phyloP scores from a whole-genome alignment of 2,329 filamentous ascomycete genomes.

The Fusarium subtropicale region DNA sequence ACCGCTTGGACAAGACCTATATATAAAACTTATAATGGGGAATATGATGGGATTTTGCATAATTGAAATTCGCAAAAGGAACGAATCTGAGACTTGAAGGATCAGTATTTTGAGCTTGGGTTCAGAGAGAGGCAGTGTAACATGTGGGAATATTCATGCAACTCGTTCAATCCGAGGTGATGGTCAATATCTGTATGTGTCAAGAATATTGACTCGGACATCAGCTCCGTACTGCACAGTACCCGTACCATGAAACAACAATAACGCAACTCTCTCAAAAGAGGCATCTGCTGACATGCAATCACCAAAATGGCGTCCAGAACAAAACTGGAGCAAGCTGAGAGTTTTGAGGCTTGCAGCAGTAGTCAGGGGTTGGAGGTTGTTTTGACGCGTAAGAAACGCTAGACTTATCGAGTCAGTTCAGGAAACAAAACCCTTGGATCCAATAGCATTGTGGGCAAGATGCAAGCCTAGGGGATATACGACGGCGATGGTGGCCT shows the following conservation, averaged over 20 bases:
- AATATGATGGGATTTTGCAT: constrained; percentile 4
- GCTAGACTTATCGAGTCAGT: constrained; percentile 21
- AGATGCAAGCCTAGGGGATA: constrained; percentile 18
- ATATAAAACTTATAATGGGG: constrained; percentile 6
- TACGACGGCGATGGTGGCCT: not conserved
- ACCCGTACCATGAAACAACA: not conserved
- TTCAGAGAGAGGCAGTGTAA: not conserved
- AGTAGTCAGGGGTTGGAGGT: constrained; percentile 29
- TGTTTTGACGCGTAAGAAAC: constrained; percentile 35
- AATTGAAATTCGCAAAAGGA: not conserved
- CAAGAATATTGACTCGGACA: not conserved
- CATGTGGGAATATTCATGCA: not conserved
- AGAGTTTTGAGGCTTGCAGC: constrained; percentile 27
- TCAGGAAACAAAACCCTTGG: constrained; percentile 11
- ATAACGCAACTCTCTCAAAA: not conserved
- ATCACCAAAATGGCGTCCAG: not conserved
- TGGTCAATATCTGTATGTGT: not conserved
- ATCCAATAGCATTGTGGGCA: constrained; percentile 17
- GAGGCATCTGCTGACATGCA: not conserved
- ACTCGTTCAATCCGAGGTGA: not conserved
- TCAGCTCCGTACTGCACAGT: not conserved
- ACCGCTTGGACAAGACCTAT: not conserved
- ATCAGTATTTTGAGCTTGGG: not conserved
- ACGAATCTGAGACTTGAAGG: constrained; percentile 8
- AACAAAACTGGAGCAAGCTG: constrained; percentile 34